Base-by-base conservation (phyloP, 129 eudicot genomes). In the Rutidosis leptorrhynchoides region DNA sequence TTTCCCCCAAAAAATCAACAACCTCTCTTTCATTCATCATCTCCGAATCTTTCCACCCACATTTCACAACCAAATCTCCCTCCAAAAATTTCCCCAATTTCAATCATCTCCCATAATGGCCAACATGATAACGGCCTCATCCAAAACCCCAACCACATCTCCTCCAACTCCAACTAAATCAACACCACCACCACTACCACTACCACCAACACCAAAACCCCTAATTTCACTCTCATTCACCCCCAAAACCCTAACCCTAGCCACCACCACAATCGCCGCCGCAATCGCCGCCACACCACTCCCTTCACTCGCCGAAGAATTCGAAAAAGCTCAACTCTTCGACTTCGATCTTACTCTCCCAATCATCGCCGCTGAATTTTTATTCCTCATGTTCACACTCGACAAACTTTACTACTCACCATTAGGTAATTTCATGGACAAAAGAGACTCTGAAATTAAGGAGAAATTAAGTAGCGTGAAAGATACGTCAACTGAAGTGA, bases 291-390 rank as follows among this genome's bases (percentile, higher is more conserved):
- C 87, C 73, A 52, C 87, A 15, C 87, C 96, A 1, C 84, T 85
- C 30, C 98, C 96, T 4, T 79, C 90, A 20, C 80, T 92, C 23
- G 98, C 98, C 14, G 98, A 62, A 20, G 98, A 85, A 19, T 22
- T 92, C 81, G 96, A 92, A 40, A 92, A 92, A 28, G 98, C 98
- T 0, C 80, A 80, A 7, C 91, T 92, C 33, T 92, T 90, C 83
- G 90, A 90, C 81, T 90, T 90, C 88, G 82, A 90, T 63, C 81
- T 85, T 2, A 90, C 97, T 11, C 95, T 90, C 19, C 97, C 97
- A 21, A 87, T 90, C 72, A 87, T 90, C 59, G 80, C 79, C 11
- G 82, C 74, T n/a, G 87, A 92, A 65, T 92, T 92, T 27, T 77
- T 92, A 1, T 62, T 83, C 74, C 96, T 92, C 60, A 92, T 82